Evolutionary conservation across 371 early-diverging fungal species (phyloP).

Genomic region (Mortierella sp.): DNA sequence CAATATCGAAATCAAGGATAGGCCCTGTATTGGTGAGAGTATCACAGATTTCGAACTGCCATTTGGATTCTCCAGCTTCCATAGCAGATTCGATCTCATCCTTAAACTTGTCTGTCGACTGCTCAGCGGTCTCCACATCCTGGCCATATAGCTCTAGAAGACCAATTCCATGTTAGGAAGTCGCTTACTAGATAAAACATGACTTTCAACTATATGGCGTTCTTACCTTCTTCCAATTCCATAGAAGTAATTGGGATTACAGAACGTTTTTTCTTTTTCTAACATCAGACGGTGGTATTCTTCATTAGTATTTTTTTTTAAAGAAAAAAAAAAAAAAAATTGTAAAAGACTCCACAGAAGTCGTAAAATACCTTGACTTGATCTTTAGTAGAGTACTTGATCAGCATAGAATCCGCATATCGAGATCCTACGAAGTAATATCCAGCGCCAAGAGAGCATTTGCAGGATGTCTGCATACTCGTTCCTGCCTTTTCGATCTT

Average conservation of each 20-base stretch:
- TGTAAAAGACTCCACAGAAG: background rate
- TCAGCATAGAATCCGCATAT: slow-evolving; percentile 83
- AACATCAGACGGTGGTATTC: background rate
- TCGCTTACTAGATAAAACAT: background rate
- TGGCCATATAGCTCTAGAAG: slow-evolving; percentile 61
- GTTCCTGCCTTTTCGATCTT: slow-evolving; percentile 61
- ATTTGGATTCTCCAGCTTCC: slow-evolving; percentile 54
- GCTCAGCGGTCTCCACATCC: slow-evolving; percentile 31
- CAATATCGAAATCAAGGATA: slow-evolving; percentile 82
- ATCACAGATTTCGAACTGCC: slow-evolving; percentile 81
- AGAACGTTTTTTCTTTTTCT: slow-evolving; percentile 45
- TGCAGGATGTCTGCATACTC: slow-evolving; percentile 72
- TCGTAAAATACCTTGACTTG: slow-evolving; percentile 57
- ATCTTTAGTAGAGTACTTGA: slow-evolving; percentile 69
- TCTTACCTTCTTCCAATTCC: slow-evolving; percentile 56
- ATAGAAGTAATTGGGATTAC: slow-evolving; percentile 27
- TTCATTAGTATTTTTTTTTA: background rate
- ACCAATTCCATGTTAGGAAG: background rate
- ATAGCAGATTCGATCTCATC: slow-evolving; percentile 43
- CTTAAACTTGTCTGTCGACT: slow-evolving; percentile 39
- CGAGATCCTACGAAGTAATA: slow-evolving; percentile 88
- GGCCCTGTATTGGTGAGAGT: slow-evolving; percentile 85
- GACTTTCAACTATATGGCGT: background rate
- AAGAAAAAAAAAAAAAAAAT: background rate
- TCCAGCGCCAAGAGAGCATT: slow-evolving; percentile 64